Evolutionary conservation across 371 early-diverging fungal species (phyloP).

Genomic region (Gilbertella persicaria): DNA sequence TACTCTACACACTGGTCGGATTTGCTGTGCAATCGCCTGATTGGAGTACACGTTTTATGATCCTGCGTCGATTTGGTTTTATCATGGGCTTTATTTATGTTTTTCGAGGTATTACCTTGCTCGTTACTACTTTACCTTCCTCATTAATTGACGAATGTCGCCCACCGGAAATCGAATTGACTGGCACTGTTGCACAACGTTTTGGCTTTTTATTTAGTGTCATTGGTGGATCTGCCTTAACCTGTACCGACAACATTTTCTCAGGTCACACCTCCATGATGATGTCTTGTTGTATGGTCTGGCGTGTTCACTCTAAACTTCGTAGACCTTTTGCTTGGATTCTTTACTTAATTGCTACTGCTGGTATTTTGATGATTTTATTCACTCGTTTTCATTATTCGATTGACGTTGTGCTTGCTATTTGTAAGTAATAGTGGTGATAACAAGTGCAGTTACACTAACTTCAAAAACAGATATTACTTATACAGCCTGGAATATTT

Average conservation of each 20-base stretch:
- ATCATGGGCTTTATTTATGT: constrained; percentile 61
- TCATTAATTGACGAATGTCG: constrained; percentile 49
- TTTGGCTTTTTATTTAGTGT: constrained; percentile 31
- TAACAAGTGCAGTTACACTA: not conserved
- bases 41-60: constrained; percentile 53
- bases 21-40: constrained; percentile 51
- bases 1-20: constrained; percentile 47
- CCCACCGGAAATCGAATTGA: constrained; percentile 34
- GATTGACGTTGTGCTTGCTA: constrained; percentile 68
- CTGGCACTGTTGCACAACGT: constrained; percentile 28
- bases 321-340: constrained; percentile 48
- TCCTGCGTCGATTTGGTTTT: constrained; percentile 63
- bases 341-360: constrained; percentile 49
- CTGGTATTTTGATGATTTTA: constrained; percentile 61
- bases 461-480: constrained; percentile 26
- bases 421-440: constrained; percentile 43
- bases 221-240: constrained; percentile 36
- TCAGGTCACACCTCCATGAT: constrained; percentile 74
- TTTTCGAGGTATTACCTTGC: constrained; percentile 61
- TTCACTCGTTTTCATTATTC: constrained; percentile 72
- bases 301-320: constrained; percentile 63
- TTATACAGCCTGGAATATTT: constrained; percentile 38
- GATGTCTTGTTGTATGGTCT: constrained; percentile 60
- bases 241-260: constrained; percentile 77
- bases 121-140: constrained; percentile 72